These are phyloP conservation scores for Taphrina communis DNA, from an alignment of 1,139 yeast genomes.

Conservation along the genomic window DNA sequence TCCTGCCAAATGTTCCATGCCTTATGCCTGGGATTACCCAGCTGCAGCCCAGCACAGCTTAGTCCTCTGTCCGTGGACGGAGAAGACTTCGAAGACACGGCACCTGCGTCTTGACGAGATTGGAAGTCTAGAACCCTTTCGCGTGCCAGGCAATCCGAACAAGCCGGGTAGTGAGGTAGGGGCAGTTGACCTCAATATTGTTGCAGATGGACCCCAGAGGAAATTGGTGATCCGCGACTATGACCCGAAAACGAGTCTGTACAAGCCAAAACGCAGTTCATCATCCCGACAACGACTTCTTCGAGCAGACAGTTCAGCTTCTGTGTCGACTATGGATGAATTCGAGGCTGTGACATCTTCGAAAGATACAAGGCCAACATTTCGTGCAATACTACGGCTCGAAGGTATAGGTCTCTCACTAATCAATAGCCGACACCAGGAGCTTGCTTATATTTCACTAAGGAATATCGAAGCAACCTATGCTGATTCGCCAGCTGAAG, in stretches of 20 bases:
- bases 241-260: conserved; percentile 58
- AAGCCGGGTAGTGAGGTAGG: conserved; percentile 15
- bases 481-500: conserved; percentile 83
- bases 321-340: conserved; percentile 51
- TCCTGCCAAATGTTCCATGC: conserved; percentile 94
- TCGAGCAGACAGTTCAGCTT: conserved; percentile 40
- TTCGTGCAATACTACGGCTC: conserved; percentile 67
- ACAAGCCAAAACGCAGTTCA: conserved; percentile 46
- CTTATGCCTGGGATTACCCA: conserved; percentile 97
- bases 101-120: conserved; percentile 87
- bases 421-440: conserved; percentile 72
- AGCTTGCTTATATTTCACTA: conserved; percentile 78
- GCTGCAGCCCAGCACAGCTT: conserved; percentile 85
- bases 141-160: conserved; percentile 57
- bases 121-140: conserved; percentile 87
- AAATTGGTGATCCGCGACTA: conserved; percentile 82
- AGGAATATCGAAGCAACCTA: conserved; percentile 82
- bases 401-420: conserved; percentile 91
- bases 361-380: conserved; percentile 68
- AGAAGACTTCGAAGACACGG: conserved; percentile 66
- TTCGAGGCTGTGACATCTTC: conserved; percentile 59
- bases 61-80: conserved; percentile 61
- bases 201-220: conserved; percentile 96
- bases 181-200: conserved; percentile 80
- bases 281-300: conserved; percentile 44